Conservation (phyloP, 768 basidiomycete genomes). For the Tricholoma hemisulphureum region DNA sequence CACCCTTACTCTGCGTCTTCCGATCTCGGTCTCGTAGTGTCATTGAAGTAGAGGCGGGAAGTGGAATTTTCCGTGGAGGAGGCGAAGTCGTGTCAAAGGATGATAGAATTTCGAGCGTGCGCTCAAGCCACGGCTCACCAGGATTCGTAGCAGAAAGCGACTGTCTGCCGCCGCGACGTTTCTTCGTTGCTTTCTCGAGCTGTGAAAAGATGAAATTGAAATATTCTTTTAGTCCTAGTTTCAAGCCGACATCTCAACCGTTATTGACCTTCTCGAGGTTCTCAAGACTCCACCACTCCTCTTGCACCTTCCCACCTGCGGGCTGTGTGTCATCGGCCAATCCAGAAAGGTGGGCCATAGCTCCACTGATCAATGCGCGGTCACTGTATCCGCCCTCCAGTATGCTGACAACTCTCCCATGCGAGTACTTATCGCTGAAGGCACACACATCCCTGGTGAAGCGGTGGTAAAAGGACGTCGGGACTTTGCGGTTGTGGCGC, state of each 20-base stretch:
- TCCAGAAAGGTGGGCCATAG: conserved; percentile 79
- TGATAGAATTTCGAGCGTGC: conserved; percentile 48
- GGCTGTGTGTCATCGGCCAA: conserved; percentile 40
- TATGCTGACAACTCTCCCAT: conserved; percentile 77
- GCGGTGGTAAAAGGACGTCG: conserved; percentile 78
- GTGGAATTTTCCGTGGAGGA: not conserved
- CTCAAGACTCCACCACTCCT: conserved; percentile 63
- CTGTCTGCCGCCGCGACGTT: conserved; percentile 50
- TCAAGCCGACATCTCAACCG: not conserved
- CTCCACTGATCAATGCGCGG: conserved; percentile 78
- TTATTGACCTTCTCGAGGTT: conserved; percentile 57
- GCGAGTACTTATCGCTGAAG: conserved; percentile 64
- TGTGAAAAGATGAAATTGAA: conserved; percentile 31
- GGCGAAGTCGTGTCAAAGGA: conserved; percentile 36
- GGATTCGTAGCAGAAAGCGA: conserved; percentile 33
- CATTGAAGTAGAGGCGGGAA: conserved; percentile 8
- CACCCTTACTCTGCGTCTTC: conserved; percentile 11
- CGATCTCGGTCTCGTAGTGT: conserved; percentile 16
- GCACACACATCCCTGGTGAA: conserved; percentile 71
- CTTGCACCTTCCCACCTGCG: conserved; percentile 36
- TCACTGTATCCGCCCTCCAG: conserved; percentile 97
- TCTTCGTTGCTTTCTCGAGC: conserved; percentile 68
- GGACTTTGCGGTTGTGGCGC: conserved; percentile 86
- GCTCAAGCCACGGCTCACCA: conserved; percentile 57
- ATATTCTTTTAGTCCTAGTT: not conserved